These are phyloP conservation scores for Tuctoria greenei DNA, from an alignment of 176 grass and related monocot genomes.

Conservation along the genomic window DNA sequence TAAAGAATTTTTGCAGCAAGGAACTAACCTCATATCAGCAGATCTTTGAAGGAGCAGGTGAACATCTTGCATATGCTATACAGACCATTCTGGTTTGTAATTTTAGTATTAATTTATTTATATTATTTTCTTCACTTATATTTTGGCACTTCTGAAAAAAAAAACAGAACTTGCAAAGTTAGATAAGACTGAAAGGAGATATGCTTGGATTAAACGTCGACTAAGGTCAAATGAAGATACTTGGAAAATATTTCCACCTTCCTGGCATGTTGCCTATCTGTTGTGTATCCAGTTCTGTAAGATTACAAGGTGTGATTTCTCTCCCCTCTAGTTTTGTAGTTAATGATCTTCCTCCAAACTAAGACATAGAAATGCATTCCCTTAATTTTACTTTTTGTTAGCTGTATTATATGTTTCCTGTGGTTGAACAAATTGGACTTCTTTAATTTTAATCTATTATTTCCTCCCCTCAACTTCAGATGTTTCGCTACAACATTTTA, in stretches of 20 bases:
- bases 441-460: background rate
- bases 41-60: slow-evolving; percentile 99
- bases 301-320: slow-evolving; percentile 77
- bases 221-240: slow-evolving; percentile 93
- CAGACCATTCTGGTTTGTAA: slow-evolving; percentile 10
- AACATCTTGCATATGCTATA: slow-evolving; percentile 31
- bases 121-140: slow-evolving; percentile 4
- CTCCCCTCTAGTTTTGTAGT: slow-evolving; percentile 18
- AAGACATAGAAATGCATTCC: slow-evolving; percentile 12
- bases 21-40: slow-evolving; percentile 95
- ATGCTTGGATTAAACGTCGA: slow-evolving; percentile 97
- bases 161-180: slow-evolving; percentile 89
- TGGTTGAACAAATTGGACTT: slow-evolving; percentile 2
- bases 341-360: slow-evolving; percentile 11
- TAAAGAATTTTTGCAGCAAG: slow-evolving; percentile 98
- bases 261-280: slow-evolving; percentile 97
- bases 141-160: slow-evolving; percentile 39
- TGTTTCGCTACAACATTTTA: slow-evolving; percentile 4
- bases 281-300: slow-evolving; percentile 99
- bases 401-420: slow-evolving; percentile 3
- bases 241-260: slow-evolving; percentile 96
- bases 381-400: slow-evolving; percentile 34
- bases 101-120: slow-evolving; percentile 24
- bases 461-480: background rate
- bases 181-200: slow-evolving; percentile 98